Base-by-base conservation (phyloP, 2,329 filamentous ascomycete genomes). In the Fusarium verrucosum region DNA sequence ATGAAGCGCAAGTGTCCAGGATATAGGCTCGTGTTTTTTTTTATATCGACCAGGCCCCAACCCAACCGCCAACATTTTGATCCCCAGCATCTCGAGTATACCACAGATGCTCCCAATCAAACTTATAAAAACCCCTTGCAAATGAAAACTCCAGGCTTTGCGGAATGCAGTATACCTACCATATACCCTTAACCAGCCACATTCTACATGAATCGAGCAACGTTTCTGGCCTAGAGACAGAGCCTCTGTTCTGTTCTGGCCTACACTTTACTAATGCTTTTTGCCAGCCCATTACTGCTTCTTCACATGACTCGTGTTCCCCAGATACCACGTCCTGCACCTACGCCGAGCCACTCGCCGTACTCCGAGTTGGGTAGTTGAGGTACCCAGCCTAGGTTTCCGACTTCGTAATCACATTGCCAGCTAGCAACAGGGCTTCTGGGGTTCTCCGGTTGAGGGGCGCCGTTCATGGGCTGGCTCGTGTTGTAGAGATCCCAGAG, bases 401-500 rank as follows among this genome's bases (percentile, higher is more conserved):
- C 89, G 45, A 96, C 88, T 77, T 96, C 92, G 70, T 94, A 94
- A 66, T 95, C 92, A 75, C 92, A 94, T 74, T 89, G 85, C 92
- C 92, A 96, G 73, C 86, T 89, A 7, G 90, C 90, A 5, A 90
- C 86, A 0, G 92, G 92, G 20, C 84, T 89, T 61, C 86, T 86
- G 75, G 79, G 82, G 74, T 82, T 90, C 38, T 88, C 86, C 17
- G 80, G 74, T 45, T 80, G 79, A 4, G 80, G 78, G 2, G 79
- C 76, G 32, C 85, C 85, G 63, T 86, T 87, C 35, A 80, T 71
- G 10, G 78, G 72, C 22, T 81, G 76, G 77, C 80, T 73, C 71
- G 75, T 74, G 60, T 91, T 94, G 65, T 97, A 84, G 10, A 99
- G 82, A 77, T 99, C 95, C 95, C 95, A 99, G 16, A 97, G 84